Percentiles rank a stretch among this genome's conserved stretches.
Conservation (phyloP, 495 filamentous ascomycete genomes). For the Xylaria palmicola region DNA sequence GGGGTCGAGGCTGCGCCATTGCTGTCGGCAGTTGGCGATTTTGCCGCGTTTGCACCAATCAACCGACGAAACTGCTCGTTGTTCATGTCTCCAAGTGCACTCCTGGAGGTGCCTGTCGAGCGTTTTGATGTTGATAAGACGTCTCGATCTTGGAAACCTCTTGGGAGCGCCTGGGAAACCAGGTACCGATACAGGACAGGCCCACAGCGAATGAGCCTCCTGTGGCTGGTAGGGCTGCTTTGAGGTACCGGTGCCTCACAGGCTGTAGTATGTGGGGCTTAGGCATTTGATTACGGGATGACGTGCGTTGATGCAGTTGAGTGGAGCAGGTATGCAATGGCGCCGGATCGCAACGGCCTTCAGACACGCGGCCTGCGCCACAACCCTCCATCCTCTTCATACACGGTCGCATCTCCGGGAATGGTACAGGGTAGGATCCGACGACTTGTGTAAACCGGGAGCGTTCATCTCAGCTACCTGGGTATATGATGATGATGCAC, state of each 20-base stretch:
- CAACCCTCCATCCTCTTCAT: not conserved
- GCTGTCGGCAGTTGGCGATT: conserved; percentile 29
- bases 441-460: not conserved
- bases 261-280: not conserved
- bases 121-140: too few relatives aligned
- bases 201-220: too few relatives aligned
- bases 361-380: not conserved
- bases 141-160: too few relatives aligned
- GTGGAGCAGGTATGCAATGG: too few relatives aligned
- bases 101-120: too few relatives aligned
- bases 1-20: conserved; percentile 41
- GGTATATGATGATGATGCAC: not conserved
- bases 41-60: conserved; percentile 53
- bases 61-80: conserved; percentile 94
- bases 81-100: conserved; percentile 63
- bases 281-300: conserved; percentile 25
- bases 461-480: not conserved
- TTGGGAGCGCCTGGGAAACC: too few relatives aligned
- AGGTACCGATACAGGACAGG: too few relatives aligned
- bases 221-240: too few relatives aligned
- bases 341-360: too few relatives aligned
- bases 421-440: not conserved
- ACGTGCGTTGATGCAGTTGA: conserved; percentile 24
- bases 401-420: not conserved
- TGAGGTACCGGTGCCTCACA: too few relatives aligned